Conservation (phyloP, 2,329 filamentous ascomycete species). For the Diplodia scrobiculata region DNA sequence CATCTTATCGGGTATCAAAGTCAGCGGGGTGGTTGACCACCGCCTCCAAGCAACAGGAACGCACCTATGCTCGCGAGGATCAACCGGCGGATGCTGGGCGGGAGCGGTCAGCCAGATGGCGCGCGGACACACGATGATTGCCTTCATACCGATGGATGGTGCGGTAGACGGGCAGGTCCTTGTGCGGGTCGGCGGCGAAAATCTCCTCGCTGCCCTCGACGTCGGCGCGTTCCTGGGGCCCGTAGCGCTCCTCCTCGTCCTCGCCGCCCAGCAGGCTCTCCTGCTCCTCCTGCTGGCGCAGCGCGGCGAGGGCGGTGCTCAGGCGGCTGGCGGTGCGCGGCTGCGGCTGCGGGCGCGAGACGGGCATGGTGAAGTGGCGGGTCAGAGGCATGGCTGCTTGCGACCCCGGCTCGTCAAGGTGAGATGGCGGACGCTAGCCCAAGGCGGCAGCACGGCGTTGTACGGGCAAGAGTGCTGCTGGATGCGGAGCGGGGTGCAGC, state of each 20-base stretch:
- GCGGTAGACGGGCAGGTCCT: conserved; percentile 70
- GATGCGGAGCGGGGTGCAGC: conserved; percentile 5
- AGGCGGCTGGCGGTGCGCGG: conserved; percentile 39
- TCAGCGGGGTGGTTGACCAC: neutral
- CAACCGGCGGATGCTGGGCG: conserved; percentile 48
- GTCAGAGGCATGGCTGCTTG: conserved; percentile 16
- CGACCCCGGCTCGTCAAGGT: neutral
- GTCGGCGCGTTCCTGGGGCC: conserved; percentile 50
- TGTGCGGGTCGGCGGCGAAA: conserved; percentile 58
- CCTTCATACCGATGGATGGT: conserved; percentile 66
- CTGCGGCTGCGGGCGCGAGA: neutral
- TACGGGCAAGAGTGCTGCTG: conserved; percentile 2
- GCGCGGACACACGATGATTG: too few relatives aligned
- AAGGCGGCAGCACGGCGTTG: conserved; percentile 10
- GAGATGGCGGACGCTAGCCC: conserved; percentile 4
- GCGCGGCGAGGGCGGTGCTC: conserved; percentile 44
- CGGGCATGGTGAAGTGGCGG: conserved; percentile 26
- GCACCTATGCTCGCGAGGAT: conserved; percentile 52
- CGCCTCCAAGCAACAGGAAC: conserved; percentile 15
- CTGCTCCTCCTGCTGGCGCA: conserved; percentile 52
- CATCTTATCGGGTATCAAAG: conserved; percentile 48
- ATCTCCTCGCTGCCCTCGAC: conserved; percentile 43
- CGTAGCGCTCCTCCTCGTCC: conserved; percentile 44
- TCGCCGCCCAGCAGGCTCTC: conserved; percentile 52
- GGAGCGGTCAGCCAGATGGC: neutral